Evolutionary conservation across 1,284 basidiomycete species (phyloP).

Genomic region (Uromyces viciae-fabae): DNA sequence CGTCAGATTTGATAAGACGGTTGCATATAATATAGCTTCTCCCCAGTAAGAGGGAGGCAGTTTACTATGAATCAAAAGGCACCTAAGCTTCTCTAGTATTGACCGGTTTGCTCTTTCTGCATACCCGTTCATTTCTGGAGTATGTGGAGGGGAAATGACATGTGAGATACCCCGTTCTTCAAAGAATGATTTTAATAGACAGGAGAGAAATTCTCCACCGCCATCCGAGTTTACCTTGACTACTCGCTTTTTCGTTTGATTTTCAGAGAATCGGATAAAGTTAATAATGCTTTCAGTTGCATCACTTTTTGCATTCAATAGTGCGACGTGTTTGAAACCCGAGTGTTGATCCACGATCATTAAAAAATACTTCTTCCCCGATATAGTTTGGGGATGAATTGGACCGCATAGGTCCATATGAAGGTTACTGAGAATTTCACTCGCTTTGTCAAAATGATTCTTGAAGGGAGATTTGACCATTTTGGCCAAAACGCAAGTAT

Average conservation of each 20-base stretch:
- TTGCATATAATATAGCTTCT: background rate
- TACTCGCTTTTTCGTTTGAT: background rate
- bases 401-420: conserved; percentile 1
- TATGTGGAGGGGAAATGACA: background rate
- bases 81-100: background rate
- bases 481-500: background rate
- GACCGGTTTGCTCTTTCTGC: background rate
- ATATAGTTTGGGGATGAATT: background rate
- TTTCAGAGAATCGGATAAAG: background rate
- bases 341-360: background rate
- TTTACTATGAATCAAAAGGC: background rate
- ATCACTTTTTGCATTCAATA: background rate
- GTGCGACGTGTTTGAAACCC: background rate
- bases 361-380: background rate
- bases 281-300: background rate
- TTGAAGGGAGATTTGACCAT: background rate
- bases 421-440: background rate
- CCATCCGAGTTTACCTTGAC: background rate
- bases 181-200: background rate
- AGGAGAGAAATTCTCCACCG: background rate
- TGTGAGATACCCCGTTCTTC: background rate
- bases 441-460: background rate
- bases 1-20: background rate
- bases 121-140: background rate
- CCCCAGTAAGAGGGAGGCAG: background rate